Percentiles rank a stretch among this genome's conserved stretches.
Evolutionary conservation across 2,329 filamentous ascomycete species (phyloP).

Genomic region (Triangularia setosa): DNA sequence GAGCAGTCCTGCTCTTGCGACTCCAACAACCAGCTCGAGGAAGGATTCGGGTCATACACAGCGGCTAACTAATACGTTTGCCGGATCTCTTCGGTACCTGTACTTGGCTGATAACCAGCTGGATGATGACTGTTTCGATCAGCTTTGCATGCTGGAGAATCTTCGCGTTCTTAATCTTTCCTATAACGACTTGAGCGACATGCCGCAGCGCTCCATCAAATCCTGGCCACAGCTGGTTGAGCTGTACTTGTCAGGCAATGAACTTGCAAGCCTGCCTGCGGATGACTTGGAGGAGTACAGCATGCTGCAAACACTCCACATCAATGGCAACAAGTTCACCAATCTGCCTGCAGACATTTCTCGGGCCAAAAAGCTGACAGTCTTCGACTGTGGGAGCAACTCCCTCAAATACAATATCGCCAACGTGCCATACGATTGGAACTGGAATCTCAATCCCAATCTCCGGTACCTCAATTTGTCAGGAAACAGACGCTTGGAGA

Average conservation of each 20-base stretch:
- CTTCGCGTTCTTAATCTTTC: constrained; percentile 86
- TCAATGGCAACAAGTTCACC: constrained; percentile 98
- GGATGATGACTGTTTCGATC: constrained; percentile 92
- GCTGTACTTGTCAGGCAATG: constrained; percentile 92
- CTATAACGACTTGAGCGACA: constrained; percentile 90
- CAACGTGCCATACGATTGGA: constrained; percentile 99
- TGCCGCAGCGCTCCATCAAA: constrained; percentile 82
- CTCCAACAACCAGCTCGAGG: constrained; percentile 53
- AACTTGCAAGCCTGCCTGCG: constrained; percentile 82
- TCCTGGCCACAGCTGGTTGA: constrained; percentile 88
- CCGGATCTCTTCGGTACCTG: constrained; percentile 75
- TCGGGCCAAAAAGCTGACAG: constrained; percentile 84
- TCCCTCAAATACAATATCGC: constrained; percentile 97
- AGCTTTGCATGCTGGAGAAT: constrained; percentile 77
- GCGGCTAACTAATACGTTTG: constrained; percentile 80
- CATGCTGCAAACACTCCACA: constrained; percentile 81
- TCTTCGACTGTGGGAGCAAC: constrained; percentile 94
- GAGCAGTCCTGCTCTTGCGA: constrained; percentile 44
- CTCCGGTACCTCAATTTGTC: constrained; percentile 93
- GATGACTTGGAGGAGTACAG: constrained; percentile 92
- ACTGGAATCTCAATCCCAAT: constrained; percentile 98
- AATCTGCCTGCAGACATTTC: constrained; percentile 93
- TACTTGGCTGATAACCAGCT: constrained; percentile 92
- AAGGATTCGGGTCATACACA: constrained; percentile 85
- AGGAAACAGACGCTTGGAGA: constrained; percentile 93